phyloP scores from a whole-genome alignment of 2,329 filamentous ascomycete genomes.

The Penicillium sp. region DNA sequence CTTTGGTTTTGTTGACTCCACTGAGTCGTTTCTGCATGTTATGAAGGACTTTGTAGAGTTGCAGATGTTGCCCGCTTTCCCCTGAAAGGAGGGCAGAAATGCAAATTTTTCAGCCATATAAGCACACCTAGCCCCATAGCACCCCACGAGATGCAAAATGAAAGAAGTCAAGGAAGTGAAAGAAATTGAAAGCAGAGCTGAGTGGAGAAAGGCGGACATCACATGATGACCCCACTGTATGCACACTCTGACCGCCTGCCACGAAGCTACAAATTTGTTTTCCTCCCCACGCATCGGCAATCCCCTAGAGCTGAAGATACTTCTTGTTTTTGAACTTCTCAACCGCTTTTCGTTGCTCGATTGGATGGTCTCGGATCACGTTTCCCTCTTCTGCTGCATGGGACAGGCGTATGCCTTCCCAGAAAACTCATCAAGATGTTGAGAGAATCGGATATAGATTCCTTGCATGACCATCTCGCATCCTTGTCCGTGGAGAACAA shows the following conservation, averaged over 20 bases:
- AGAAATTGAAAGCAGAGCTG: not conserved
- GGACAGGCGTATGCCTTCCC: slow-evolving; percentile 24
- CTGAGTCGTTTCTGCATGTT: slow-evolving; percentile 21
- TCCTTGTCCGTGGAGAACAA: slow-evolving; percentile 25
- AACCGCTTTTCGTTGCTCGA: not conserved
- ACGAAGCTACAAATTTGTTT: slow-evolving; percentile 15
- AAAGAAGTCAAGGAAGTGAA: not conserved
- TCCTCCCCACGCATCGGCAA: not conserved
- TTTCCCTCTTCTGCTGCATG: slow-evolving; percentile 5
- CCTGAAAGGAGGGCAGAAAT: not conserved
- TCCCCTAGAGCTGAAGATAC: not conserved
- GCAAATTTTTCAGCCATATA: not conserved
- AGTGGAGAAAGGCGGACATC: not conserved
- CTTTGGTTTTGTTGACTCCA: slow-evolving; percentile 34
- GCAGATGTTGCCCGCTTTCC: not conserved
- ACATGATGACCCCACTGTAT: slow-evolving; percentile 8
- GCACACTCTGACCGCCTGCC: slow-evolving; percentile 11
- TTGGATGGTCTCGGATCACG: slow-evolving; percentile 10
- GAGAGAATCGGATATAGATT: slow-evolving; percentile 27
- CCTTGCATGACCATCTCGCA: slow-evolving; percentile 18
- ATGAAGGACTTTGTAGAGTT: not conserved
- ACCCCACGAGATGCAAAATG: not conserved
- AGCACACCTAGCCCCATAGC: not conserved
- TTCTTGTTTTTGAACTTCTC: not conserved
- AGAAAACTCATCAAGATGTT: slow-evolving; percentile 17